These are phyloP conservation scores for Akanthomyces dipterigenus DNA, from an alignment of 2,329 filamentous ascomycete genomes.

Conservation along the genomic window DNA sequence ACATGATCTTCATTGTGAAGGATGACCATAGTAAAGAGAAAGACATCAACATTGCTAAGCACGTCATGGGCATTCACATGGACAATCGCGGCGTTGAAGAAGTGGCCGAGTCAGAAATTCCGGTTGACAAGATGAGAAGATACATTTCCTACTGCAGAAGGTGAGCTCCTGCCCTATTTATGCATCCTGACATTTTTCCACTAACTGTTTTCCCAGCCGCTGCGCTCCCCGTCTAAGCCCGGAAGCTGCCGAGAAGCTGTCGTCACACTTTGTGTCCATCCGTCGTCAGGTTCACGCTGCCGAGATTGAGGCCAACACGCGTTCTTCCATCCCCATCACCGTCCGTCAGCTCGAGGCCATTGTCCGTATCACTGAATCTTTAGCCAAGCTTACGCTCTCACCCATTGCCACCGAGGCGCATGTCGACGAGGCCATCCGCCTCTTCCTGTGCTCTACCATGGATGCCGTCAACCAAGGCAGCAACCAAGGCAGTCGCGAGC, in stretches of 20 bases:
- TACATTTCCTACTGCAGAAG: constrained; percentile 97
- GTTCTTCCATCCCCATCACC: constrained; percentile 93
- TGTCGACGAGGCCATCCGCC: constrained; percentile 92
- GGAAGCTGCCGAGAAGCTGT: constrained; percentile 91
- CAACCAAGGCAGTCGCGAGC: constrained; percentile 74
- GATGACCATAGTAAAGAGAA: constrained; percentile 87
- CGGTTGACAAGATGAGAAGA: constrained; percentile 93
- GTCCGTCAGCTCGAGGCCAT: constrained; percentile 96
- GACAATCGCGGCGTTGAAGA: constrained; percentile 78
- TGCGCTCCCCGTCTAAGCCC: constrained; percentile 87
- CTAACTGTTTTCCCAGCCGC: constrained; percentile 49
- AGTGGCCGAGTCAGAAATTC: constrained; percentile 76
- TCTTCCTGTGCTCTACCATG: constrained; percentile 97
- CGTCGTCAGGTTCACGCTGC: constrained; percentile 87
- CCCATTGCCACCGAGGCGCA: constrained; percentile 84
- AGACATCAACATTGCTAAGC: constrained; percentile 88
- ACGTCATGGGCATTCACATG: constrained; percentile 98
- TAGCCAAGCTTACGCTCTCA: constrained; percentile 84
- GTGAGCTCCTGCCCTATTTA: constrained; percentile 44
- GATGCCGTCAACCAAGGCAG: constrained; percentile 90
- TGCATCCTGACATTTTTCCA: neutral
- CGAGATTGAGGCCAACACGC: constrained; percentile 81
- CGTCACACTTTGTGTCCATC: constrained; percentile 95
- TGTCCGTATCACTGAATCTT: constrained; percentile 90
- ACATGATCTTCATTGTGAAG: constrained; percentile 99